Evolutionary conservation across 495 filamentous ascomycete genomes (phyloP).

Genomic region (Lineolata rhizophorae): DNA sequence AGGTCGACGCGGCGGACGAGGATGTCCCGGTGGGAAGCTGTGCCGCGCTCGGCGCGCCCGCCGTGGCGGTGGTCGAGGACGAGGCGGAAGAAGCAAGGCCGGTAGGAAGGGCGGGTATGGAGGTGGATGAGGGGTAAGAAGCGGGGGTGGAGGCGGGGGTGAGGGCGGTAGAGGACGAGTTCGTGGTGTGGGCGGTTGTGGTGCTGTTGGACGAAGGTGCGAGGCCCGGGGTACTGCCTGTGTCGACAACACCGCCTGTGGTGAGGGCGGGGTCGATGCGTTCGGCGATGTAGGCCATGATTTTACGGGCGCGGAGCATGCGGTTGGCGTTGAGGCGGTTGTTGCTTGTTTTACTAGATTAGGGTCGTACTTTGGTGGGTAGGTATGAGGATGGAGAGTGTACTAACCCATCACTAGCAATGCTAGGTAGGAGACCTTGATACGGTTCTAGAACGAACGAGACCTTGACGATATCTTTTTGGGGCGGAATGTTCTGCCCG

Average conservation of each 20-base stretch:
- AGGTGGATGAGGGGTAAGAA: conserved; percentile 75
- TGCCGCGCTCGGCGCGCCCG: too few relatives aligned
- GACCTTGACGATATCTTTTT: conserved; percentile 85
- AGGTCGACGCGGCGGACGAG: too few relatives aligned
- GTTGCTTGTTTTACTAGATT: conserved; percentile 33
- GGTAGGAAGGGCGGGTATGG: too few relatives aligned
- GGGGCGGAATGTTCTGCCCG: conserved; percentile 49
- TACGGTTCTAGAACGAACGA: conserved; percentile 78
- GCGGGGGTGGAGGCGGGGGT: conserved; percentile 86
- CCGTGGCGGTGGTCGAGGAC: too few relatives aligned
- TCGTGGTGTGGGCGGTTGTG: conserved; percentile 79
- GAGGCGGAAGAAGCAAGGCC: too few relatives aligned
- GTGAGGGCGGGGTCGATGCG: conserved; percentile 47
- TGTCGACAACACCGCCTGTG: too few relatives aligned
- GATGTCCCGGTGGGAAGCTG: too few relatives aligned
- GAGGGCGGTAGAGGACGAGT: conserved; percentile 71
- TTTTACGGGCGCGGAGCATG: conserved; percentile 89
- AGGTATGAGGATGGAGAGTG: conserved; percentile 1
- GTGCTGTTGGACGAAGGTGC: conserved; percentile 32
- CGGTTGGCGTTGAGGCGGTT: conserved; percentile 86
- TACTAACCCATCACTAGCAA: conserved; percentile 17
- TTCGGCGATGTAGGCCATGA: conserved; percentile 81
- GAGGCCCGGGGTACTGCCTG: too few relatives aligned
- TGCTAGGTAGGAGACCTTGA: conserved; percentile 43
- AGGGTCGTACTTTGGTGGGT: conserved; percentile 10